Base-by-base conservation (phyloP, 805 yeast species). In the Crinitomyces ghanaensis region DNA sequence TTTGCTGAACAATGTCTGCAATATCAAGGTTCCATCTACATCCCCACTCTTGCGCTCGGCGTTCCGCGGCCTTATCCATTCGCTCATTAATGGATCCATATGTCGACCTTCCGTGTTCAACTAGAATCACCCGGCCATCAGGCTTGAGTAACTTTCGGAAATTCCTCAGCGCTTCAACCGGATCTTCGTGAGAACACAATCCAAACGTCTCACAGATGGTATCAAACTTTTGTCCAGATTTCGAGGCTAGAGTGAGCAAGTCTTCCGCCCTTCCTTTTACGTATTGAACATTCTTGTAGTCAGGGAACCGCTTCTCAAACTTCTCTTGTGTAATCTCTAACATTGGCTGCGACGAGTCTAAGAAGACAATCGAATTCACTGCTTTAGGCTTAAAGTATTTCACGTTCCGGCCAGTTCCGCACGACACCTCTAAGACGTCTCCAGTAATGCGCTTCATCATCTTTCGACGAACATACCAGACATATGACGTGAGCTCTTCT, bases 1-100 rank as follows among this genome's bases (percentile, higher is more conserved):
- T 76, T 38, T 74, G 74, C 51, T 80, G 86, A 18, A 91, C 67
- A 26, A 91, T 65, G 46, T 79, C 93, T 16, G 86, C 93, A 44
- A 91, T 82, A 51, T 91, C 97, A 42, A 91, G 62, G 52, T 91
- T 91, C 96, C 97, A 91, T 50, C 97, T 66, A 57, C 98, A 91
- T 1, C 95, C 98, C 96, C 97, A 91, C 3, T 77, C 74, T 38
- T 78, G 72, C 60, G 86, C 71, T 57, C 95, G 77, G 45, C 73
- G 71, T 40, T 74, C 85, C 3, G 95, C 86, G 41, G 91, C 66
- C 39, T 72, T 71, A 54, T 91, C 96, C 54, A 91, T 63, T 36
- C 79, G 73, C 19, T 72, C 68, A 57, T 91, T 91, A 44, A 91
- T 70, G 33, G 77, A 72, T 34, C 74, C 77, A 62, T 76, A 84